Evolutionary conservation across 1,284 basidiomycete species (phyloP).

Genomic region (Austroboletus niveus): DNA sequence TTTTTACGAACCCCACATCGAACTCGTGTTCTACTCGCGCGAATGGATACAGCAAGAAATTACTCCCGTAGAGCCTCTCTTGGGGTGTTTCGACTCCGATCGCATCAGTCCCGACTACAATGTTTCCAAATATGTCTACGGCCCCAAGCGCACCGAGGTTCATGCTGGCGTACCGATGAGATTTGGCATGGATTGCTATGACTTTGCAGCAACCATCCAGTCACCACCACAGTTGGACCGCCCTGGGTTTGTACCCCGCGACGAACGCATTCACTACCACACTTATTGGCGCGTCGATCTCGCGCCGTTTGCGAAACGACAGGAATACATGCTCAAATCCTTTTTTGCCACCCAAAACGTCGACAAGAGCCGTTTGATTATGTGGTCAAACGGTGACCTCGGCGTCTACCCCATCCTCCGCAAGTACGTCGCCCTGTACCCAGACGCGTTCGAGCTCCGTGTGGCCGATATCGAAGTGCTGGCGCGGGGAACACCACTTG

Average conservation of each 20-base stretch:
- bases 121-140: slow-evolving; percentile 56
- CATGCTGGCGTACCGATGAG: slow-evolving; percentile 76
- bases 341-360: slow-evolving; percentile 88
- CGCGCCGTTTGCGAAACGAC: slow-evolving; percentile 71
- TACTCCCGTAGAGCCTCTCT: slow-evolving; percentile 52
- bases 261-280: slow-evolving; percentile 68
- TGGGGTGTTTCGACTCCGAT: slow-evolving; percentile 70
- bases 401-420: slow-evolving; percentile 57
- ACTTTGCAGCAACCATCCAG: slow-evolving; percentile 79
- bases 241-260: slow-evolving; percentile 21
- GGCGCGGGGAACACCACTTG: slow-evolving; percentile 73
- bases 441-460: slow-evolving; percentile 67
- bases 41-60: slow-evolving; percentile 76
- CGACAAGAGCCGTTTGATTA: slow-evolving; percentile 59
- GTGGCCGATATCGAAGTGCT: slow-evolving; percentile 66
- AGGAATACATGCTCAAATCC: slow-evolving; percentile 86
- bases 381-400: slow-evolving; percentile 89
- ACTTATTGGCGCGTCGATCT: slow-evolving; percentile 91
- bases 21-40: slow-evolving; percentile 73
- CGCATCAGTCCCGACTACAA: slow-evolving; percentile 69
- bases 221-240: slow-evolving; percentile 8
- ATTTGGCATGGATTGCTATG: slow-evolving; percentile 84
- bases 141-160: slow-evolving; percentile 62
- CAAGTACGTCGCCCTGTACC: slow-evolving; percentile 60
- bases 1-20: slow-evolving; percentile 79